These are phyloP conservation scores for Letharia lupina DNA, from an alignment of 495 filamentous ascomycete genomes.

Conservation along the genomic window DNA sequence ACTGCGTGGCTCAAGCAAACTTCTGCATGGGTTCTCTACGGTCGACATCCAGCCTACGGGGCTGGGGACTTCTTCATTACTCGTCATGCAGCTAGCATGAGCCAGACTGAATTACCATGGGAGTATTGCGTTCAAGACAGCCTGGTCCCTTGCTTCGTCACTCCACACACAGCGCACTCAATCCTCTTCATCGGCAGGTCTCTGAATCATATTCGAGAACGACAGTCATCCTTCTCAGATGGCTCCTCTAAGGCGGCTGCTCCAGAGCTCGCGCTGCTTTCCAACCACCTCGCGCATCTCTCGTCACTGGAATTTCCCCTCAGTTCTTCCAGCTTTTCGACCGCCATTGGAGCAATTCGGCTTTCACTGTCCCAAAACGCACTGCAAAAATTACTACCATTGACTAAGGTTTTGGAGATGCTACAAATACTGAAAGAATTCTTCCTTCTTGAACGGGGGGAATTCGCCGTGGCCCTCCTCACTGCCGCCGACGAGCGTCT, in stretches of 20 bases:
- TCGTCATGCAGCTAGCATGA: slow-evolving; percentile 29
- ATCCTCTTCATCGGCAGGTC: slow-evolving; percentile 88
- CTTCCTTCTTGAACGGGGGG: slow-evolving; percentile 77
- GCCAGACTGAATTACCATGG: slow-evolving; percentile 26
- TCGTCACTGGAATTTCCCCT: slow-evolving; percentile 64
- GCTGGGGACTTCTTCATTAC: slow-evolving; percentile 75
- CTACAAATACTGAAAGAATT: slow-evolving; percentile 75
- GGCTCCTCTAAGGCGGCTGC: slow-evolving; percentile 32
- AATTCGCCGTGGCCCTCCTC: slow-evolving; percentile 81
- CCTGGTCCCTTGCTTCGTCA: slow-evolving; percentile 71
- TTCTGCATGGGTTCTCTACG: slow-evolving; percentile 83
- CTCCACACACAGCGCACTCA: slow-evolving; percentile 62
- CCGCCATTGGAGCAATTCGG: slow-evolving; percentile 65
- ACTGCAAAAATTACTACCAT: slow-evolving; percentile 69
- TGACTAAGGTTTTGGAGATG: slow-evolving; percentile 64
- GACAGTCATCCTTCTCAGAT: slow-evolving; percentile 32
- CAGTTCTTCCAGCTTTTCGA: slow-evolving; percentile 56
- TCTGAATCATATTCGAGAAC: slow-evolving; percentile 65
- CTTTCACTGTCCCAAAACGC: slow-evolving; percentile 73
- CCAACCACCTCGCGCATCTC: slow-evolving; percentile 65
- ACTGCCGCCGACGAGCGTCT: slow-evolving; percentile 74
- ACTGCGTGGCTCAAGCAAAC: slow-evolving; percentile 84
- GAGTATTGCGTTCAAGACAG: slow-evolving; percentile 47
- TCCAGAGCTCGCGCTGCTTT: slow-evolving; percentile 56
- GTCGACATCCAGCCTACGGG: slow-evolving; percentile 59